Evolutionary conservation across 2,329 filamentous ascomycete genomes (phyloP).

Genomic region (Pseudogymnoascus pannorum): DNA sequence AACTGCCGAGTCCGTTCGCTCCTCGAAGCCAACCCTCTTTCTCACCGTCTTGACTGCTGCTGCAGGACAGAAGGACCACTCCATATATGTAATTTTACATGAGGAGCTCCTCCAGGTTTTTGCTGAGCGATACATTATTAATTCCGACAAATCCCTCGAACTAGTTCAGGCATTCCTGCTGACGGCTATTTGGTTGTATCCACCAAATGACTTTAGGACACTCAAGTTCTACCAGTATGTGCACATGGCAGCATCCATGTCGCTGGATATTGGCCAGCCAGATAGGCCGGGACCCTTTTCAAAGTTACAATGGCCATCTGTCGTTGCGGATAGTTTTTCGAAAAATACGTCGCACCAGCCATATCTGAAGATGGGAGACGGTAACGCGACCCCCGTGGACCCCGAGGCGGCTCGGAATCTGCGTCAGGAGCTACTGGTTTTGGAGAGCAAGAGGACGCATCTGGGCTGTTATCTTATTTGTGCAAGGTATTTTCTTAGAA

Average conservation of each 20-base stretch:
- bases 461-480: conserved; percentile 31
- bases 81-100: conserved; percentile 36
- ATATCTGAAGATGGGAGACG: neutral
- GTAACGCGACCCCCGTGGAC: neutral
- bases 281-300: neutral
- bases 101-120: conserved; percentile 38
- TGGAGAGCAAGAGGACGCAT: conserved; percentile 33
- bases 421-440: conserved; percentile 13
- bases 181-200: conserved; percentile 39
- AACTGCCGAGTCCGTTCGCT: conserved; percentile 46
- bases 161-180: conserved; percentile 40
- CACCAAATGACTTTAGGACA: conserved; percentile 35
- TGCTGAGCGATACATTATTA: conserved; percentile 37
- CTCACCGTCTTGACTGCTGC: conserved; percentile 61
- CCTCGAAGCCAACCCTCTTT: conserved; percentile 56
- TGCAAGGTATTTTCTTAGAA: conserved; percentile 20
- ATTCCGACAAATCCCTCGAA: conserved; percentile 41
- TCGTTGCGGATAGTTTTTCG: neutral
- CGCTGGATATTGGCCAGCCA: conserved; percentile 20
- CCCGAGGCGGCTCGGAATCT: neutral
- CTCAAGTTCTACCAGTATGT: conserved; percentile 43
- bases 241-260: conserved; percentile 42
- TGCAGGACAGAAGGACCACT: conserved; percentile 40
- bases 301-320: neutral
- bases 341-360: neutral